These are phyloP conservation scores for Cercospora canescens DNA, from an alignment of 2,329 filamentous ascomycete species.

Conservation along the genomic window DNA sequence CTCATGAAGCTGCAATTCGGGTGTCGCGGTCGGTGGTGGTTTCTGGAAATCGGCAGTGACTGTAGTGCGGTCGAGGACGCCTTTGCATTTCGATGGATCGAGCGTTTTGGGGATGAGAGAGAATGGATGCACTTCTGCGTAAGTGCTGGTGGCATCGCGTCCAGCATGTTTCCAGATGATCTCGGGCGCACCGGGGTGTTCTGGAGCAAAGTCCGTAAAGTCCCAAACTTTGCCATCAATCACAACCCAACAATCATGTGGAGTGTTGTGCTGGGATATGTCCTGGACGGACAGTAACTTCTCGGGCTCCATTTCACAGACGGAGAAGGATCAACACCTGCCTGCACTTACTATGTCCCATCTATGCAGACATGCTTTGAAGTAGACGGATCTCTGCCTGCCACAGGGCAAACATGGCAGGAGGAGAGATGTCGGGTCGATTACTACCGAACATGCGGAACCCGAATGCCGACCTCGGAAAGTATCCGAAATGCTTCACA, in stretches of 20 bases:
- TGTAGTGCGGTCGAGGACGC: conserved; percentile 32
- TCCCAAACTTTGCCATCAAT: conserved; percentile 67
- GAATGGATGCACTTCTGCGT: conserved; percentile 53
- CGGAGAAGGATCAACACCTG: background rate
- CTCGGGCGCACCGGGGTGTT: conserved; percentile 56
- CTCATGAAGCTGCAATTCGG: conserved; percentile 23
- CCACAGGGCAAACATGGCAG: background rate
- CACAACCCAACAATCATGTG: conserved; percentile 60
- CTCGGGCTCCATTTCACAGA: conserved; percentile 16
- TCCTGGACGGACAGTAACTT: conserved; percentile 28
- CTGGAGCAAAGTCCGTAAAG: conserved; percentile 61
- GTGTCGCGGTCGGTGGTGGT: conserved; percentile 10
- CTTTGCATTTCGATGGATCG: conserved; percentile 41
- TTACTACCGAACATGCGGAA: background rate
- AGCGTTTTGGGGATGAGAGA: conserved; percentile 43
- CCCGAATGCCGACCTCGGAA: background rate
- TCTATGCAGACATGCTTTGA: background rate
- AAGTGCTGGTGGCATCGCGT: conserved; percentile 55
- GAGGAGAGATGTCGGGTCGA: background rate
- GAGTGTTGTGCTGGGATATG: conserved; percentile 33
- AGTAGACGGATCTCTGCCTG: background rate
- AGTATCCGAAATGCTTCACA: background rate
- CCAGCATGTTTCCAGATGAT: conserved; percentile 54
- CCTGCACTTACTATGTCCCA: background rate
- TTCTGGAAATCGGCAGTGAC: conserved; percentile 21